Conservation (phyloP, 176 grass and related monocot species). For the Eleusine coracana region DNA sequence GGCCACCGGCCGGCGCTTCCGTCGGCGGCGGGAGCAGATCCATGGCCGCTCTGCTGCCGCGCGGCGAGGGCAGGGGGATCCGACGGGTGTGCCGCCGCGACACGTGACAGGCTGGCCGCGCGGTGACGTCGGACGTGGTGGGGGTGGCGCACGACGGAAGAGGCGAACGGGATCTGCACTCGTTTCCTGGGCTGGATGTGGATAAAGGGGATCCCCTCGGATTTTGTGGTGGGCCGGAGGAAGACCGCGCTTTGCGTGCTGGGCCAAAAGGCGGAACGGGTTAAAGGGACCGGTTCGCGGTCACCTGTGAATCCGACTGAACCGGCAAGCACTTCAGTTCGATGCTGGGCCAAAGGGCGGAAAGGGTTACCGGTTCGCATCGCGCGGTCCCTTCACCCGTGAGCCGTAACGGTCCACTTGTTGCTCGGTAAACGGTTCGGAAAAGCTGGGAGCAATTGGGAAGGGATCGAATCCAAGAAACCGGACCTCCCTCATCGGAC, state of each 20-base stretch:
- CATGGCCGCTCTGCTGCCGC: slow-evolving; percentile 53
- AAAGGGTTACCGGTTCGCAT: background rate
- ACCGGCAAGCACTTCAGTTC: background rate
- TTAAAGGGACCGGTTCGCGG: background rate
- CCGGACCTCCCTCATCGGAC: no score
- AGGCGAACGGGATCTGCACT: background rate
- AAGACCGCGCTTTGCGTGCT: background rate
- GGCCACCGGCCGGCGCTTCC: slow-evolving; percentile 40
- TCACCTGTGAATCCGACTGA: no score
- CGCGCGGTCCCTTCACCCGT: background rate
- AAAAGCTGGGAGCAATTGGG: no score
- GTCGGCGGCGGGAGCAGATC: slow-evolving; percentile 80
- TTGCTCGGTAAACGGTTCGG: no score
- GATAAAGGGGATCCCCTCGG: slow-evolving; percentile 10
- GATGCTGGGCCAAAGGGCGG: no score
- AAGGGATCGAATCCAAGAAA: no score
- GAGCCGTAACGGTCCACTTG: background rate
- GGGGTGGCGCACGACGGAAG: background rate
- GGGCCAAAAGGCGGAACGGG: slow-evolving; percentile 14
- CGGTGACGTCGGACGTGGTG: slow-evolving; percentile 34
- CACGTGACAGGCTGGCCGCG: slow-evolving; percentile 34
- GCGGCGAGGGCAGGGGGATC: slow-evolving; percentile 16
- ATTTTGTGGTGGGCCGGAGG: slow-evolving; percentile 34
- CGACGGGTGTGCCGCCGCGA: slow-evolving; percentile 8
- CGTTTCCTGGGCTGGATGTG: slow-evolving; percentile 37